Conservation (phyloP, 352 stramenopile genomes). For the Salisapilia sapeloensis region DNA sequence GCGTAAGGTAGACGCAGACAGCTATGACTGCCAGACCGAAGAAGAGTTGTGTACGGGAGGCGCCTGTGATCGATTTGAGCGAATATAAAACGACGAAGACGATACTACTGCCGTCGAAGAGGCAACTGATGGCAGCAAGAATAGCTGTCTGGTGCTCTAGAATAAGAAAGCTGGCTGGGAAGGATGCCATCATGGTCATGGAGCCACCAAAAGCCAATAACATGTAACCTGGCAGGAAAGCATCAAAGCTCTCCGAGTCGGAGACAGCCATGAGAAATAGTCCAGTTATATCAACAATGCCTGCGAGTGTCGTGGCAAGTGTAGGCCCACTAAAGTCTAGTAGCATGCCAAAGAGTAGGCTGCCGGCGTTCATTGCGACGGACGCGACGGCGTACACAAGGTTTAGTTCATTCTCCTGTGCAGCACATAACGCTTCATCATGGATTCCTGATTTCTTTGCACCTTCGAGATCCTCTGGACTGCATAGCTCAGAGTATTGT, state of each 20-base stretch:
- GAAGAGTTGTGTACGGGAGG: slow-evolving; percentile 27
- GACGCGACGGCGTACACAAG: slow-evolving; percentile 73
- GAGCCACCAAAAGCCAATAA: slow-evolving; percentile 49
- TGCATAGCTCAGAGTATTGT: slow-evolving; percentile 65
- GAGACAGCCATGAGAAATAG: slow-evolving; percentile 52
- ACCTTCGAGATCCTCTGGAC: slow-evolving; percentile 6
- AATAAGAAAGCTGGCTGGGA: slow-evolving; percentile 53
- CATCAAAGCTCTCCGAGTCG: slow-evolving; percentile 55
- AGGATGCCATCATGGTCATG: slow-evolving; percentile 73
- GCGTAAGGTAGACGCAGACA: slow-evolving; percentile 22
- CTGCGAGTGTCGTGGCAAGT: slow-evolving; percentile 23
- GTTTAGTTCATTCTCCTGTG: slow-evolving; percentile 75
- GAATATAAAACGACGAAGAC: slow-evolving; percentile 55
- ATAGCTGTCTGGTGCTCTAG: slow-evolving; percentile 59
- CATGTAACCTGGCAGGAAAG: slow-evolving; percentile 56
- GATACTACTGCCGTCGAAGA: slow-evolving; percentile 60
- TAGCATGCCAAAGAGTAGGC: slow-evolving; percentile 64
- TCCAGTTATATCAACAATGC: slow-evolving; percentile 44
- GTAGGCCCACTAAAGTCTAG: slow-evolving; percentile 54
- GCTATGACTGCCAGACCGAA: slow-evolving; percentile 24
- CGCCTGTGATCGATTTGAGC: slow-evolving; percentile 23
- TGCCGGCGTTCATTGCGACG: slow-evolving; percentile 59
- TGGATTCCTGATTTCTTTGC: slow-evolving; percentile 4
- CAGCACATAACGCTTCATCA: slow-evolving; percentile 17
- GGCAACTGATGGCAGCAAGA: slow-evolving; percentile 56